A percentile compares a stretch with the other conserved stretches of the same genome.
phyloP scores from a whole-genome alignment of 768 basidiomycete genomes.

The Suillus subalutaceus region DNA sequence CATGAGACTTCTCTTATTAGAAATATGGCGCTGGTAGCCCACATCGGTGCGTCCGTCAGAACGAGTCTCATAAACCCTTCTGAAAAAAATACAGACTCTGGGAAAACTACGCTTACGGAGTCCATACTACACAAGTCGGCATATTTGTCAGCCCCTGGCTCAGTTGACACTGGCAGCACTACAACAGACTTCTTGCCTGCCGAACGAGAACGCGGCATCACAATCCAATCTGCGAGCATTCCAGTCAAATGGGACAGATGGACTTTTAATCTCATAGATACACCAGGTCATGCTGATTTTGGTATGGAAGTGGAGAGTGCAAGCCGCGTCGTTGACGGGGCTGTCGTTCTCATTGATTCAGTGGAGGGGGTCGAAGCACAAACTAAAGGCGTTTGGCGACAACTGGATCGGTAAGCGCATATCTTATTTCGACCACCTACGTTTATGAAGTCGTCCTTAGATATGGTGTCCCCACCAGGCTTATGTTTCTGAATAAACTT shows the following conservation, averaged over 20 bases:
- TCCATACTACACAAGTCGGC: slow-evolving; percentile 79
- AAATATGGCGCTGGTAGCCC: slow-evolving; percentile 88
- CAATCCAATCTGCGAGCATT: slow-evolving; percentile 90
- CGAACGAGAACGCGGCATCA: slow-evolving; percentile 89
- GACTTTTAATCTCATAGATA: slow-evolving; percentile 88
- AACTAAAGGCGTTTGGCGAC: slow-evolving; percentile 87
- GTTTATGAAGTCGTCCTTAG: slow-evolving; percentile 39
- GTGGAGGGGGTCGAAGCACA: slow-evolving; percentile 93
- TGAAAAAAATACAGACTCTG: slow-evolving; percentile 62
- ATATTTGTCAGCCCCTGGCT: slow-evolving; percentile 73
- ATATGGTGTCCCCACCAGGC: slow-evolving; percentile 76
- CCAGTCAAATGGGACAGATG: slow-evolving; percentile 85
- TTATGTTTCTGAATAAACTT: slow-evolving; percentile 87
- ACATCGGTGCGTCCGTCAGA: slow-evolving; percentile 62
- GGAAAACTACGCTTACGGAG: slow-evolving; percentile 88
- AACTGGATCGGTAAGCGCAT: slow-evolving; percentile 74
- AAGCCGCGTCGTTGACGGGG: slow-evolving; percentile 87
- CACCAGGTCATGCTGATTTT: slow-evolving; percentile 92
- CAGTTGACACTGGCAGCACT: slow-evolving; percentile 89
- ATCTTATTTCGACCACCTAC: slow-evolving; percentile 4
- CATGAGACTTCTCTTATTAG: slow-evolving; percentile 50
- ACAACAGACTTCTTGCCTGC: slow-evolving; percentile 90
- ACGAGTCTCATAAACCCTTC: neutral
- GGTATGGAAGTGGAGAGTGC: slow-evolving; percentile 98
- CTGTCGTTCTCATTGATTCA: slow-evolving; percentile 85